Conservation (phyloP, 1,139 yeast genomes). For the Spencermartinsiella ligniputridi region DNA sequence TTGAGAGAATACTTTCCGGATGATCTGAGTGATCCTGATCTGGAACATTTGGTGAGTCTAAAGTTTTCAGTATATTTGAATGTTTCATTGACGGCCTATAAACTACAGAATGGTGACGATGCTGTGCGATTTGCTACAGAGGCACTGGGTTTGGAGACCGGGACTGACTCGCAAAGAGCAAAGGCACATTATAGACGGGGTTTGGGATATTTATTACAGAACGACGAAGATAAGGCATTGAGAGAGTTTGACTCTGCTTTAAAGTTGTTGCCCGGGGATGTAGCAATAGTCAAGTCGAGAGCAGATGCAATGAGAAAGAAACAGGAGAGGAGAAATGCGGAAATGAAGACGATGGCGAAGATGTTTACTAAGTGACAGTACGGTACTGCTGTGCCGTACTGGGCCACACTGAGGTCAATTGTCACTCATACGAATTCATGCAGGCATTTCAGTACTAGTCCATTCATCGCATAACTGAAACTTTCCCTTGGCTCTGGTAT, state of each 20-base stretch:
- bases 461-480: too few species aligned
- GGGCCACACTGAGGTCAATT: too few species aligned
- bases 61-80: constrained; percentile 65
- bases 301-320: background rate
- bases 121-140: constrained; percentile 58
- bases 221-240: constrained; percentile 68
- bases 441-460: too few species aligned
- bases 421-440: too few species aligned
- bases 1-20: constrained; percentile 67
- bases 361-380: too few species aligned
- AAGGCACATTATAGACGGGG: constrained; percentile 89
- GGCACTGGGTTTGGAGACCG: constrained; percentile 59
- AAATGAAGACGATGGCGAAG: background rate
- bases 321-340: background rate
- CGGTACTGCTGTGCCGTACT: too few species aligned
- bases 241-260: constrained; percentile 62
- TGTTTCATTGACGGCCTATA: constrained; percentile 70
- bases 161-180: constrained; percentile 66
- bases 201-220: constrained; percentile 29
- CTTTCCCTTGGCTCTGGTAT: too few species aligned
- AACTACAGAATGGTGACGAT: constrained; percentile 52
- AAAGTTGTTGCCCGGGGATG: constrained; percentile 62
- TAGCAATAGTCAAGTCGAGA: constrained; percentile 45
- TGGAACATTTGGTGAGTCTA: constrained; percentile 41
- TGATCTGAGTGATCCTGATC: constrained; percentile 38